Evolutionary conservation across 768 basidiomycete genomes (phyloP), one percentile per base, ranked within the genome.

Genomic region (Austroboletus eburneus): DNA sequence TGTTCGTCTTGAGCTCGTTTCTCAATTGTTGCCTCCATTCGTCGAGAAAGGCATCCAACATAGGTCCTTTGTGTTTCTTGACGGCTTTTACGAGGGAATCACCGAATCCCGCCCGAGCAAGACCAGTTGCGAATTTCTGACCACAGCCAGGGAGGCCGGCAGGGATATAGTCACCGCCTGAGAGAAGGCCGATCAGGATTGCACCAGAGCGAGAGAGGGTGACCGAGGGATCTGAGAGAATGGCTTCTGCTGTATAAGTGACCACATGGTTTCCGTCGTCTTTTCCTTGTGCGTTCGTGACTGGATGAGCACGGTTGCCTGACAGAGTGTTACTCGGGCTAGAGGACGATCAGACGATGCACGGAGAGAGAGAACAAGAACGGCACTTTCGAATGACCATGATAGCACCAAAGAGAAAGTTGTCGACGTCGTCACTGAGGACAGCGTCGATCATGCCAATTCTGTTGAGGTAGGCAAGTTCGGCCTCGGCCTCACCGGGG

Each of bases 401-500:
- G 5, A 69, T 76, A 1, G 91, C 92, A 18, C 93, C 92, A 51
- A 97, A 97, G 3, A 96, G 68, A 59, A 95, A 85, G 45, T 82
- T 93, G 59, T 97, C 93, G 2, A 93, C 92, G 57, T 96, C 94
- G 63, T 97, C 94, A 0, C 93, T 89, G 36, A 94, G 73, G 21
- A 96, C 79, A 0, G 84, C 90, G 60, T 97, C 94, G 46, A 97
- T 87, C 43, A 87, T 64, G 3, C 91, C 91, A 35, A 83, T 78
- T 4, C 77, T 72, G 56, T 91, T 93, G 43, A 97, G 72, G 51
- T 88, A 85, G 0, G 93, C 93, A 3, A 97, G 73, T 59, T 95
- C 93, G 0, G 93, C 93, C 64, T 97, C 94, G 0, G 94, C 94
- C 66, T 96, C 94, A 16, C 91, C 92, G 6, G 93, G 93, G 14